phyloP scores from a whole-genome alignment of 169 alveolate species.

The Plasmodium knowlesi region DNA sequence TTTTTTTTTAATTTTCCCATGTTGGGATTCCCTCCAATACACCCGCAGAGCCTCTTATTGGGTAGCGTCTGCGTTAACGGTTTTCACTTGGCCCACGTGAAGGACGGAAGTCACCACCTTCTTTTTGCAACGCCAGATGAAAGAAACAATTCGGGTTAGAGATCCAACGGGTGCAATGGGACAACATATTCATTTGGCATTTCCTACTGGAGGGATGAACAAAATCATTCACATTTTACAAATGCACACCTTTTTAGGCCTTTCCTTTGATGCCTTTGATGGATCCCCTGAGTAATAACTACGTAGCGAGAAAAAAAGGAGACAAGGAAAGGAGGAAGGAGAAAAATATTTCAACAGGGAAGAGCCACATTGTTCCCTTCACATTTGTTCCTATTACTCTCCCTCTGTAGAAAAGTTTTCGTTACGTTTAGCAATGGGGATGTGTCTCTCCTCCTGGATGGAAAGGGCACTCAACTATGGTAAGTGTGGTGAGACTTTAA shows the following conservation, averaged over 20 bases:
- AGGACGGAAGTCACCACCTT: slow-evolving; percentile 8
- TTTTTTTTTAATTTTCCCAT: not conserved
- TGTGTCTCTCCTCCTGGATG: slow-evolving; percentile 37
- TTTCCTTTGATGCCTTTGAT: slow-evolving; percentile 59
- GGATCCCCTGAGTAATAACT: slow-evolving; percentile 38
- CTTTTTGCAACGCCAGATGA: slow-evolving; percentile 30
- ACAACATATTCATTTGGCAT: not conserved
- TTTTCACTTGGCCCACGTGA: slow-evolving; percentile 16
- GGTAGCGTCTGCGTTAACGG: slow-evolving; percentile 69
- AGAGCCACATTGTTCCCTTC: not conserved
- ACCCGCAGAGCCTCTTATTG: slow-evolving; percentile 4
- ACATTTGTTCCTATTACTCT: not conserved
- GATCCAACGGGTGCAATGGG: not conserved
- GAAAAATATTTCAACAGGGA: not conserved
- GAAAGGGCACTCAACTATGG: slow-evolving; percentile 8
- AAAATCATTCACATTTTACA: not conserved
- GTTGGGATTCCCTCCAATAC: not conserved
- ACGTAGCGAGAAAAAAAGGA: not conserved
- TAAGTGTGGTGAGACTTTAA: not conserved
- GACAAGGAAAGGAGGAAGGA: not conserved
- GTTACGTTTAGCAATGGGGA: slow-evolving; percentile 70
- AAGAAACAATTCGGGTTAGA: slow-evolving; percentile 52
- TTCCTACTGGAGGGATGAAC: not conserved
- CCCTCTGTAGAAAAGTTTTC: slow-evolving; percentile 23
- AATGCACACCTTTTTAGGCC: slow-evolving; percentile 19